phyloP scores from a whole-genome alignment of 148 eudicot species.

The Cornus controversa region DNA sequence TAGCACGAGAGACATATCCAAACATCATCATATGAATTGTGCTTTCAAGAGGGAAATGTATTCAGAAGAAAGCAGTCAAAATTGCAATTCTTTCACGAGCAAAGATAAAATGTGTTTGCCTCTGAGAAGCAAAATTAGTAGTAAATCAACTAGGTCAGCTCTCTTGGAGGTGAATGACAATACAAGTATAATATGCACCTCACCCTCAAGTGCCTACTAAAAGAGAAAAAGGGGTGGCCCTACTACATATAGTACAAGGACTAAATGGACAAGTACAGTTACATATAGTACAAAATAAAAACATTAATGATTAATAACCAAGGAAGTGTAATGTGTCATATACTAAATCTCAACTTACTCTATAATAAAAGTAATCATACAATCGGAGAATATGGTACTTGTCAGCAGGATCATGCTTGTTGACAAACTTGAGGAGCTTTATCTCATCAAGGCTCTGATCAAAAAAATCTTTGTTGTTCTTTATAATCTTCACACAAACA shows the following conservation, averaged over 20 bases:
- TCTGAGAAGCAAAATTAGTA: background rate
- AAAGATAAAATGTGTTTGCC: background rate
- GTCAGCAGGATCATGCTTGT: constrained; percentile 96
- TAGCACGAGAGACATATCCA: too few relatives aligned
- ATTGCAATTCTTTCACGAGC: background rate
- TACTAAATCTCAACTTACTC: constrained; percentile 56
- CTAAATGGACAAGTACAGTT: background rate
- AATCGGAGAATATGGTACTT: constrained; percentile 86
- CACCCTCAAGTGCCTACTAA: background rate
- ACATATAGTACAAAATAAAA: background rate
- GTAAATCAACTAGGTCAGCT: too few relatives aligned
- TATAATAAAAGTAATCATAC: constrained; percentile 95
- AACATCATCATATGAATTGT: background rate
- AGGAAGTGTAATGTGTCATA: background rate
- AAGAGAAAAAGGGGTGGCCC: background rate
- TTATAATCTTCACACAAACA: constrained; percentile 96
- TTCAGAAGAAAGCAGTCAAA: constrained; percentile 4
- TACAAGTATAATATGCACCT: background rate
- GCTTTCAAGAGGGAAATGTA: background rate
- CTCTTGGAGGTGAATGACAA: too few relatives aligned
- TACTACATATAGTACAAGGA: background rate
- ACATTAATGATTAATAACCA: background rate
- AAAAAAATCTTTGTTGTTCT: constrained; percentile 98
- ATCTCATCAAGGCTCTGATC: constrained; percentile 99
- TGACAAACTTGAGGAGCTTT: constrained; percentile 92